A percentile compares a stretch with the other conserved stretches of the same genome.
Evolutionary conservation across 2,329 filamentous ascomycete species (phyloP).

Genomic region (Epichloe hybrida): DNA sequence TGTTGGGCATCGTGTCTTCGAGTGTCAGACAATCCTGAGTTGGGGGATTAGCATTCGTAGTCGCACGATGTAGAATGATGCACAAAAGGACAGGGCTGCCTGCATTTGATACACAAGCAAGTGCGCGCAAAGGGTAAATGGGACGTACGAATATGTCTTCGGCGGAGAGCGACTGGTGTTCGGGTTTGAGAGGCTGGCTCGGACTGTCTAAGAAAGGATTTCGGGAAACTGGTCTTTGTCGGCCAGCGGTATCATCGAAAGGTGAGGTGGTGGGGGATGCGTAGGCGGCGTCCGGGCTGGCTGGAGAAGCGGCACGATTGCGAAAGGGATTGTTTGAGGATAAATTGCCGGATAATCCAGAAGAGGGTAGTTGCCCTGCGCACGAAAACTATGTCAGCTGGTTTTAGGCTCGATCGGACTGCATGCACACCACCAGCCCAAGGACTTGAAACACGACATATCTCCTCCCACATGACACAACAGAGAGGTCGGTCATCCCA

Average conservation of each 20-base stretch:
- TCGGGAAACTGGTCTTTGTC: constrained; percentile 48
- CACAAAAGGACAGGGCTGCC: not conserved
- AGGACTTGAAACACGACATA: constrained; percentile 13
- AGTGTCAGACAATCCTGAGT: constrained; percentile 53
- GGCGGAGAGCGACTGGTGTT: constrained; percentile 36
- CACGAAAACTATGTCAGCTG: constrained; percentile 4
- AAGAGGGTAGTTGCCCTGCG: constrained; percentile 10
- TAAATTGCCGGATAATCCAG: constrained; percentile 49
- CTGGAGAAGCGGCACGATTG: constrained; percentile 54
- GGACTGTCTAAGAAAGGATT: constrained; percentile 62
- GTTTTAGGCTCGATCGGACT: constrained; percentile 1
- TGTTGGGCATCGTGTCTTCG: constrained; percentile 38
- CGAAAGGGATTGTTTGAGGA: constrained; percentile 75
- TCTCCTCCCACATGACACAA: constrained; percentile 7
- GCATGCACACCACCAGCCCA: not conserved
- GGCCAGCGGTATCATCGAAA: constrained; percentile 41
- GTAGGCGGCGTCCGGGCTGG: constrained; percentile 20
- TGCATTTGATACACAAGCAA: not conserved
- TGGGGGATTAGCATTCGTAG: constrained; percentile 7
- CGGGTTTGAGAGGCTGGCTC: constrained; percentile 25
- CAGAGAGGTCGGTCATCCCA: not conserved
- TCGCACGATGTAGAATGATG: too few species aligned
- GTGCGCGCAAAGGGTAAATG: not conserved
- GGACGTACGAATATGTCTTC: constrained; percentile 66
- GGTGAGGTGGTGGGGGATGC: constrained; percentile 36